phyloP scores from a whole-genome alignment of 2,329 filamentous ascomycete genomes.

The Simplicillium aogashimaense region DNA sequence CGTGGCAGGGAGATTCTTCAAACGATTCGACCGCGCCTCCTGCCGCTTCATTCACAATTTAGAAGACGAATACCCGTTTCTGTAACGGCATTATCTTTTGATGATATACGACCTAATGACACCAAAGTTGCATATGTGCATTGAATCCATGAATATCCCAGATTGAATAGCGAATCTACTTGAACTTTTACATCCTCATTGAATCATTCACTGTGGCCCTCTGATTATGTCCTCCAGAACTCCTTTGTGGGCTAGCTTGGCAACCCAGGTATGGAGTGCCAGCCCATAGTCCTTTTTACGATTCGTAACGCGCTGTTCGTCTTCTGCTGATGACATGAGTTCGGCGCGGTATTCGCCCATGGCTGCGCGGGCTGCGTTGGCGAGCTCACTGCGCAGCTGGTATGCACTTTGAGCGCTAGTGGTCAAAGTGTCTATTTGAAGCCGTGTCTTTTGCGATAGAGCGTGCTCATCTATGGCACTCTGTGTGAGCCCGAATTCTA shows the following conservation, averaged over 20 bases:
- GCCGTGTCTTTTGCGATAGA: constrained; percentile 1
- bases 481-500: not conserved
- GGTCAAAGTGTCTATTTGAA: not conserved
- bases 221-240: constrained; percentile 37
- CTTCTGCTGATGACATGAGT: constrained; percentile 30
- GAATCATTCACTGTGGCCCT: constrained; percentile 8
- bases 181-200: no score
- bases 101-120: not conserved
- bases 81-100: not conserved
- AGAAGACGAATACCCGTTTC: constrained; percentile 62
- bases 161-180: no score
- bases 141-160: no score
- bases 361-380: constrained; percentile 28
- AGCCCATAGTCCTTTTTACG: constrained; percentile 60
- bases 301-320: constrained; percentile 41
- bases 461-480: not conserved
- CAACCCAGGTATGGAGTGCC: constrained; percentile 59
- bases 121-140: no score
- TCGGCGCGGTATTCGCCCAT: constrained; percentile 39
- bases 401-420: constrained; percentile 16
- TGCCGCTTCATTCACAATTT: constrained; percentile 75
- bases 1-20: constrained; percentile 78
- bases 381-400: constrained; percentile 26
- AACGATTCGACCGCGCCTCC: constrained; percentile 60
- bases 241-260: constrained; percentile 57